phyloP scores from a whole-genome alignment of 495 filamentous ascomycete genomes.

The Cercophora scortea region DNA sequence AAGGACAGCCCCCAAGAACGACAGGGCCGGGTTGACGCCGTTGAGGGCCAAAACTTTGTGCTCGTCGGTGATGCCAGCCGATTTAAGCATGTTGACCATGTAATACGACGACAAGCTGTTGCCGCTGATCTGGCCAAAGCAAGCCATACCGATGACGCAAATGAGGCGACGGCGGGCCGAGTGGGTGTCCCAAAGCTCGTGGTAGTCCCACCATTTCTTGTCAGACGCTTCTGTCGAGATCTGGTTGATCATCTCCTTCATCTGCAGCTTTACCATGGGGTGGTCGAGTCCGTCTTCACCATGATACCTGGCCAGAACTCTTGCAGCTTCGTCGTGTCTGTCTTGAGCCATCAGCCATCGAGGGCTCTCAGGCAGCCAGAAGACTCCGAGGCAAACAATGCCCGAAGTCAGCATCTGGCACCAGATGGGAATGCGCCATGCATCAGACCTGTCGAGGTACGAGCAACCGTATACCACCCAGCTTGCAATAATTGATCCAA shows the following conservation, averaged over 20 bases:
- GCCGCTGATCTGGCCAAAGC: slow-evolving; percentile 62
- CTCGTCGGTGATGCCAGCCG: slow-evolving; percentile 41
- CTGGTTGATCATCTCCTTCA: slow-evolving; percentile 50
- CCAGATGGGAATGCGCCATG: slow-evolving; percentile 30
- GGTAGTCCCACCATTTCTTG: slow-evolving; percentile 63
- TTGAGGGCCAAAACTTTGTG: slow-evolving; percentile 47
- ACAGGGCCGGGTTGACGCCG: slow-evolving; percentile 56
- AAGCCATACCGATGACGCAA: slow-evolving; percentile 54
- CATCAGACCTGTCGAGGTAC: slow-evolving; percentile 11
- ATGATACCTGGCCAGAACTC: slow-evolving; percentile 49
- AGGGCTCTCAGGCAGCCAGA: slow-evolving; percentile 29
- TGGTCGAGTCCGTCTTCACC: slow-evolving; percentile 32
- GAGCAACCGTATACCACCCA: slow-evolving; percentile 24
- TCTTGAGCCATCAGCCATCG: slow-evolving; percentile 35
- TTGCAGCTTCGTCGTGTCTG: slow-evolving; percentile 40
- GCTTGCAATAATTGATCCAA: slow-evolving; percentile 21
- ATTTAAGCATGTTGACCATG: slow-evolving; percentile 44
- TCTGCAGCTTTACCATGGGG: slow-evolving; percentile 50
- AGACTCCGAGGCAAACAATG: slow-evolving; percentile 22
- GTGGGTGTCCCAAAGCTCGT: slow-evolving; percentile 52
- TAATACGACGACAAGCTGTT: slow-evolving; percentile 54
- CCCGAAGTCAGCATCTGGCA: slow-evolving; percentile 29
- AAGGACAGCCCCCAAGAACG: slow-evolving; percentile 56
- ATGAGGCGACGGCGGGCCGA: slow-evolving; percentile 51
- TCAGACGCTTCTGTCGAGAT: slow-evolving; percentile 47